phyloP scores from a whole-genome alignment of 2,329 filamentous ascomycete genomes.

The Elsinoe fawcettii region DNA sequence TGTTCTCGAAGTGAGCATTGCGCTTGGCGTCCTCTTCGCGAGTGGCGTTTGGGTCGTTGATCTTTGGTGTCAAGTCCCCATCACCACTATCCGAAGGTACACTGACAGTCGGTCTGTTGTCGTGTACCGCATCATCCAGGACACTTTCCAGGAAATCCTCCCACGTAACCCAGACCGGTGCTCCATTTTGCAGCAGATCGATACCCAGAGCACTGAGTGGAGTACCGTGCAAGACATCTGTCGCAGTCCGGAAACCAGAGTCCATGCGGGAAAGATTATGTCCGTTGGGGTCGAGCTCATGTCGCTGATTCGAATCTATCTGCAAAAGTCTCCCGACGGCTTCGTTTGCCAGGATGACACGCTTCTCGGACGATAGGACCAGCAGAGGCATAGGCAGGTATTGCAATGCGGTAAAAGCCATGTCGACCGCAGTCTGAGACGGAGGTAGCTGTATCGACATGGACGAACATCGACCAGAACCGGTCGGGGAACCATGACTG shows the following conservation, averaged over 20 bases:
- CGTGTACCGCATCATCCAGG: constrained; percentile 32
- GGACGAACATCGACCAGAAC: constrained; percentile 16
- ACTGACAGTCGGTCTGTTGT: constrained; percentile 16
- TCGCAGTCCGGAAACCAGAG: constrained; percentile 31
- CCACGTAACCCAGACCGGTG: constrained; percentile 45
- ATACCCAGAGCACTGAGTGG: constrained; percentile 63
- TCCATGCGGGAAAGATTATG: constrained; percentile 19
- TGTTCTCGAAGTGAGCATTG: constrained; percentile 21
- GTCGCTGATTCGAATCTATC: constrained; percentile 36
- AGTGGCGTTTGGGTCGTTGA: constrained; percentile 2
- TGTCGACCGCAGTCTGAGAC: constrained; percentile 25
- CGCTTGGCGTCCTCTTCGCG: constrained; percentile 6
- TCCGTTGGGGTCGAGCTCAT: constrained; percentile 31
- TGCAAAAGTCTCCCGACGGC: constrained; percentile 64
- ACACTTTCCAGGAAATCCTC: constrained; percentile 41
- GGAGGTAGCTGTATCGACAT: constrained; percentile 30
- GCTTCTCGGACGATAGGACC: constrained; percentile 61
- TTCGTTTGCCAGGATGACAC: constrained; percentile 65
- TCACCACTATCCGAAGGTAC: constrained; percentile 1
- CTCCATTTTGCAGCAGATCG: constrained; percentile 63
- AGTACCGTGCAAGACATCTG: constrained; percentile 57
- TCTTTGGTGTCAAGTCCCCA: constrained; percentile 17
- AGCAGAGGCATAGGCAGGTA: constrained; percentile 66
- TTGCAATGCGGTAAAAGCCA: constrained; percentile 60
- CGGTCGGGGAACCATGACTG: constrained; percentile 14